Base-by-base conservation (phyloP, 1,284 basidiomycete genomes). In the Papiliotrema nemorosa region DNA sequence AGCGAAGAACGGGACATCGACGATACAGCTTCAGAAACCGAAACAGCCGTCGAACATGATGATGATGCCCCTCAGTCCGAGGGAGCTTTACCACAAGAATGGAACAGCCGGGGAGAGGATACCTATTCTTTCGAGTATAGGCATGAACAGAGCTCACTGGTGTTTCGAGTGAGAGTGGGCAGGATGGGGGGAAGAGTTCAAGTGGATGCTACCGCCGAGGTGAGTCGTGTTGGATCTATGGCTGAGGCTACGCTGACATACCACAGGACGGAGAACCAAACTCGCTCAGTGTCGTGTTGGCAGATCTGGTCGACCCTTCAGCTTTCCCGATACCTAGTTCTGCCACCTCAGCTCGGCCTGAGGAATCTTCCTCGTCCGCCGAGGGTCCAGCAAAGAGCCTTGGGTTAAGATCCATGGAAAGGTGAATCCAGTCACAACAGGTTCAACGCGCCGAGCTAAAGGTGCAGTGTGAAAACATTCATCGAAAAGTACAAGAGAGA, bases 191-290 rank as follows among this genome's bases (percentile, higher is more conserved):
- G 57, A 2, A 63, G 76, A 40, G 63, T 72, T 0, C 63, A 76
- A 49, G 60, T 78, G 13, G 75, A 75, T 42, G 77, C 66, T 2
- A 74, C 74, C 55, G 75, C 75, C 1, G 73, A 78, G 60, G 76
- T 78, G 50, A 62, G 76, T 63, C 37, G 14, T 14, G 1, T 18
- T 12, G 9, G 29, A 13, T 18, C 13, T 7, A 6, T 3, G 1
- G n/a, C 22, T 20, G 18, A 18, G 24, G 12, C 18, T 24, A 34
- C 26, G 43, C 54, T 52, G 49, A 58, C 36, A 6, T n/a, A 26
- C 2, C 14, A 7, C 54, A 78, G 77, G 74, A 78, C 44, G 73
- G 75, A 38, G 68, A 71, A 34, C 77, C 78, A 3, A 62, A 73
- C 50, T 73, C 72, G 3, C 51, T 78, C 47, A 72, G 72, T 5